Evolutionary conservation across 1,284 basidiomycete species (phyloP).

Genomic region (Acaromyces ingoldii): DNA sequence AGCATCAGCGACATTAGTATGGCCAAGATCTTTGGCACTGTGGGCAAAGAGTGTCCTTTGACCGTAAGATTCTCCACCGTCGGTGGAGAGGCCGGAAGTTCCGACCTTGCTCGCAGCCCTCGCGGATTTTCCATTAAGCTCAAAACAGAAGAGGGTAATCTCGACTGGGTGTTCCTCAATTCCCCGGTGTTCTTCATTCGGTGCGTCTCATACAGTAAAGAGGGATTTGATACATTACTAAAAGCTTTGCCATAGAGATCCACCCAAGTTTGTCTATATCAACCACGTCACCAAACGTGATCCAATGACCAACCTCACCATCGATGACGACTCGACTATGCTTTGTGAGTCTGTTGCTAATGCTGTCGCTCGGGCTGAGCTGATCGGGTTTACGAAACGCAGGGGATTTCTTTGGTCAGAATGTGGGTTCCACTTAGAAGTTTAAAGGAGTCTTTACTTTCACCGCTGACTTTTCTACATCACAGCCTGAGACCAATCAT

Average conservation of each 20-base stretch:
- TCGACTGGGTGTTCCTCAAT: constrained; percentile 20
- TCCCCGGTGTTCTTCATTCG: constrained; percentile 33
- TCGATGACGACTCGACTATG: constrained; percentile 20
- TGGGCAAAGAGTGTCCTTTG: constrained; percentile 17
- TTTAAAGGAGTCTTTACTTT: too few relatives aligned
- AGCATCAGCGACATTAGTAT: constrained; percentile 21
- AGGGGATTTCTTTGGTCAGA: too few relatives aligned
- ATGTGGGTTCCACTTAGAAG: too few relatives aligned
- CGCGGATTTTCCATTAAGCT: constrained; percentile 39
- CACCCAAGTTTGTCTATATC: constrained; percentile 27
- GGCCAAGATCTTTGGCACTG: constrained; percentile 19
- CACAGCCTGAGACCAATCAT: constrained; percentile 24
- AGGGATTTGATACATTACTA: too few relatives aligned
- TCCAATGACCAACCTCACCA: constrained; percentile 17
- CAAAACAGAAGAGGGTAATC: constrained; percentile 17
- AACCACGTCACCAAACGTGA: constrained; percentile 32
- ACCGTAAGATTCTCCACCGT: constrained; percentile 55
- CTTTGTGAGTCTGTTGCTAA: constrained; percentile 33
- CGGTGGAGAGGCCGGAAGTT: constrained; percentile 65
- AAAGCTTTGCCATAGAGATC: too few relatives aligned
- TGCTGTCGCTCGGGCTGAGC: too few relatives aligned
- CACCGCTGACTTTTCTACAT: too few relatives aligned
- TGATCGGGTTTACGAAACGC: too few relatives aligned
- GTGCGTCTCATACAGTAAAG: too few relatives aligned
- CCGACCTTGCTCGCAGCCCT: constrained; percentile 15